These are phyloP conservation scores for Diaporthe eres DNA, from an alignment of 2,329 filamentous ascomycete genomes.

Conservation along the genomic window DNA sequence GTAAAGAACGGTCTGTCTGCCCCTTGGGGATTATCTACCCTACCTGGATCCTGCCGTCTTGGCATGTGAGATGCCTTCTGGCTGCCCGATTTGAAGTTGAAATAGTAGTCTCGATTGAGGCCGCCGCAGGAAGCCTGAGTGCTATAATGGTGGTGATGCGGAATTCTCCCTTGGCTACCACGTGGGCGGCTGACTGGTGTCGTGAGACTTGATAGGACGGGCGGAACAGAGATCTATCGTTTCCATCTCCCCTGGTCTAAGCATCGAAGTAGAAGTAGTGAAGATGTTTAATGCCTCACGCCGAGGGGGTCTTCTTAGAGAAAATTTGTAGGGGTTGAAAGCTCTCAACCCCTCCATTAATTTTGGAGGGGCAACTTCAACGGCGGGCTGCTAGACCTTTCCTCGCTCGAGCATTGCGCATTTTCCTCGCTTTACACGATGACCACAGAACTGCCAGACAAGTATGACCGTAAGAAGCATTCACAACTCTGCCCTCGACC, in stretches of 20 bases:
- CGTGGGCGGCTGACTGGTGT: constrained; percentile 19
- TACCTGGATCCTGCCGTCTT: background rate
- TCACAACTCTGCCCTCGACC: background rate
- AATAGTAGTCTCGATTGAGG: background rate
- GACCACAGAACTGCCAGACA: constrained; percentile 66
- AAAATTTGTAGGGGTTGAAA: background rate
- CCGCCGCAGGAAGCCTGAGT: background rate
- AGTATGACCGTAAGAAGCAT: constrained; percentile 68
- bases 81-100: background rate
- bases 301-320: constrained; percentile 4
- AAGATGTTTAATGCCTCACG: background rate
- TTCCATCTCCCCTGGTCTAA: background rate
- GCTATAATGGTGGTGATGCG: background rate
- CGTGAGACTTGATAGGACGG: background rate
- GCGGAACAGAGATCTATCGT: background rate
- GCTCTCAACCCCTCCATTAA: constrained; percentile 26
- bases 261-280: background rate
- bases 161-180: background rate
- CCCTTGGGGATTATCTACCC: background rate
- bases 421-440: background rate
- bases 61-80: background rate
- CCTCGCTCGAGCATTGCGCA: background rate
- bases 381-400: background rate
- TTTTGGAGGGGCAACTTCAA: constrained; percentile 15
- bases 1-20: background rate